Base-by-base conservation (phyloP, 2,329 filamentous ascomycete genomes). In the Lachnellula hyalina region DNA sequence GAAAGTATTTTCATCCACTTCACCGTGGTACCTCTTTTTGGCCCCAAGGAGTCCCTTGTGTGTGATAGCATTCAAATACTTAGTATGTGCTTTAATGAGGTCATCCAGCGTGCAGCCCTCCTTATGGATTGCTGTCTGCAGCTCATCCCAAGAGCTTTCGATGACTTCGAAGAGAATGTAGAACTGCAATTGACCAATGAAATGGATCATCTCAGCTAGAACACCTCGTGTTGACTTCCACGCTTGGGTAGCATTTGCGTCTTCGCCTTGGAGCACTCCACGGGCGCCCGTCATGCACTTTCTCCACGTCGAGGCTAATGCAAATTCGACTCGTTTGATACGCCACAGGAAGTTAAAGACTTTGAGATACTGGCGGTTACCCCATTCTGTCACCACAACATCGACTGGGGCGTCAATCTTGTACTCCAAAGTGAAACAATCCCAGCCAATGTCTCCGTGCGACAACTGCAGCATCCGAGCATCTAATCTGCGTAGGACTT, bases 291-390 rank as follows among this genome's bases (percentile, higher is more conserved):
- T 99, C 85, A 96, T 97, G 72, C 89, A 96, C 61, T 92, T 88
- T 54, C 94, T 85, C 92, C 94, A 99, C 41, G 90, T 94, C 12
- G 88, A 90, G 5, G 87, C 83, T 1, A 99, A 81, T 0, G 90
- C 92, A 67, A 97, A 99, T 68, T 99, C 94, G 50, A 99, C 94
- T 28, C 94, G 87, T 74, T 99, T 99, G 67, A 99, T 90, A 59
- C 94, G 87, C 93, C 94, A 99, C 3, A 99, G 80, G 68, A 99
- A 96, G 73, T 99, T 99, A 81, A 99, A 99, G 9, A 99, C 90
- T 70, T 97, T 97, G 64, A 99, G 85, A 69, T 99, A 99, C 69
- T 99, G 93, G 21, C 93, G 89, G 62, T 89, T 93, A 46, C 91
- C 92, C 83, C 92, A 96, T 42, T 95, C 90, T 0, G 93, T 97